Evolutionary conservation across 2,329 filamentous ascomycete genomes (phyloP), one percentile per base, ranked within the genome.

Genomic region (Fusarium nodosum): DNA sequence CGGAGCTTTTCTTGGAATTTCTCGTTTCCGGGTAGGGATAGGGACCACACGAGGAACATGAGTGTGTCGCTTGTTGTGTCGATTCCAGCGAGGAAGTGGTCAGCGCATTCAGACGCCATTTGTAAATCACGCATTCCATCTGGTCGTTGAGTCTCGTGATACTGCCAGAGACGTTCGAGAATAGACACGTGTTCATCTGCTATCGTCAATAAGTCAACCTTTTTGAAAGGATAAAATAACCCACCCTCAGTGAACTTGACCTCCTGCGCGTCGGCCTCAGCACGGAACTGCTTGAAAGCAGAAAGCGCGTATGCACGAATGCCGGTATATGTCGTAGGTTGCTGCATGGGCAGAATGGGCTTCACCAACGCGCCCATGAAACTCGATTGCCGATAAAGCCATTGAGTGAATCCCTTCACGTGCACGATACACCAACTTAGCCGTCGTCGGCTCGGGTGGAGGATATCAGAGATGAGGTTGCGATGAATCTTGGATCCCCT

Each of bases 81-180:
- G 12, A 86, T 84, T 0, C 84, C 85, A 0, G 85, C 85, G 1
- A 84, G 77, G 15, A 87, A 78, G 60, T 87, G 85, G 56, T 87
- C 85, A 1, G 85, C 84, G 15, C 79, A 81, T 72, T 87, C 85
- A 0, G 84, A 84, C 1, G 85, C 85, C 39, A 85, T 82, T 22
- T 86, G 82, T 9, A 85, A 68, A 33, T 82, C 80, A 12, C 78
- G 75, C 5, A 85, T 69, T 5, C 72, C 68, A 11, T 56, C 56
- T 4, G 67, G 57, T 33, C 74, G 77, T 5, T 73, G 68, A 8
- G 72, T 60, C 22, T 74, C 22, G 38, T 79, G 77, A 34, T 78
- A 66, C 20, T 76, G 70, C 75, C 79, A 81, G 5, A 85, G 75
- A 10, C 76, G 75, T 1, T 72, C 73, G 11, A 84, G 77, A 54